phyloP scores from a whole-genome alignment of 2,329 filamentous ascomycete species.

The Paecilomyces formosus region DNA sequence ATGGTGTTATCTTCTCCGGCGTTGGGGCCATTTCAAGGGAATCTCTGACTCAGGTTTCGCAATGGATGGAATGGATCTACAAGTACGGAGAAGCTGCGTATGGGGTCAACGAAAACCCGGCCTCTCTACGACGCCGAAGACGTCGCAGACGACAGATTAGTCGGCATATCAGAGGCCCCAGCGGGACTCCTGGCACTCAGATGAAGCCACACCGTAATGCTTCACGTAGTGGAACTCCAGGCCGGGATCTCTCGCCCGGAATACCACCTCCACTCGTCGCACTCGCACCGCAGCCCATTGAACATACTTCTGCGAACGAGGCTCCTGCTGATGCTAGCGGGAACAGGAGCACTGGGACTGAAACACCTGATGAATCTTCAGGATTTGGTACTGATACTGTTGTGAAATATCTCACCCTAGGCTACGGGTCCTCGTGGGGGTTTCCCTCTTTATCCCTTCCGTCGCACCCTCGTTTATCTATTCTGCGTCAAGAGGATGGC shows the following conservation, averaged over 20 bases:
- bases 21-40: constrained; percentile 63
- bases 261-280: constrained; percentile 39
- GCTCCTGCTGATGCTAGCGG: constrained; percentile 9
- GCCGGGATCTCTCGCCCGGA: constrained; percentile 25
- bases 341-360: constrained; percentile 10
- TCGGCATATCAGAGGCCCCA: constrained; percentile 13
- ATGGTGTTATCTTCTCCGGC: constrained; percentile 82
- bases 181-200: constrained; percentile 1
- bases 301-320: constrained; percentile 7
- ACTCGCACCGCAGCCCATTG: constrained; percentile 12
- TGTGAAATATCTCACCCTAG: constrained; percentile 44
- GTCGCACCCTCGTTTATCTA: constrained; percentile 17
- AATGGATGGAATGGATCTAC: constrained; percentile 87
- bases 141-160: constrained; percentile 17
- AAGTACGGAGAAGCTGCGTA: constrained; percentile 78
- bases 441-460: constrained; percentile 24
- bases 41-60: constrained; percentile 64
- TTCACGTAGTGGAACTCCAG: constrained; percentile 7
- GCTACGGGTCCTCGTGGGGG: constrained; percentile 43
- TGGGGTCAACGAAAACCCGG: constrained; percentile 72
- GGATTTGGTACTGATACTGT: constrained; percentile 36
- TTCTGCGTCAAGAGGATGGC: constrained; percentile 13
- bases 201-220: not conserved
- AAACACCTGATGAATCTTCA: constrained; percentile 18
- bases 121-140: constrained; percentile 50